Evolutionary conservation across 1,284 basidiomycete genomes (phyloP).

Genomic region (Wallemia mellicola): DNA sequence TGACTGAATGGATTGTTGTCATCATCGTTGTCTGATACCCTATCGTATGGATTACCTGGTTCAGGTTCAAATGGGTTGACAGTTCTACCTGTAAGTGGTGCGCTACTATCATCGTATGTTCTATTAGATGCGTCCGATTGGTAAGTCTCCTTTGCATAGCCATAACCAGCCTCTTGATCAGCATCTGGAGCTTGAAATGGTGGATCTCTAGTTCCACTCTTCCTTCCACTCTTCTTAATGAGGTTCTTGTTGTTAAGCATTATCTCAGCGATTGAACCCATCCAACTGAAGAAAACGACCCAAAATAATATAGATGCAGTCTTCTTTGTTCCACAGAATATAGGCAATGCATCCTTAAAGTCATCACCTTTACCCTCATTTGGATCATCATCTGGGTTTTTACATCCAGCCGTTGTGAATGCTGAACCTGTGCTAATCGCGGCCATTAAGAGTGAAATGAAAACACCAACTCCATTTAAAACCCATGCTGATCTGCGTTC

Average conservation of each 20-base stretch:
- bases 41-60: background rate
- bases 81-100: background rate
- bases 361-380: constrained; percentile 29
- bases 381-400: constrained; percentile 40
- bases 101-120: background rate
- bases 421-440: constrained; percentile 30
- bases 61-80: background rate
- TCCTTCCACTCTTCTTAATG: background rate
- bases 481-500: constrained; percentile 55
- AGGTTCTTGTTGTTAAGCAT: background rate
- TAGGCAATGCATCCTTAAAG: constrained; percentile 33
- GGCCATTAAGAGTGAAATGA: constrained; percentile 38
- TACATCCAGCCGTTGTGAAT: constrained; percentile 33
- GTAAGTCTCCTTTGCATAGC: background rate
- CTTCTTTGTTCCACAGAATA: constrained; percentile 70
- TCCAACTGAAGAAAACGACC: constrained; percentile 24
- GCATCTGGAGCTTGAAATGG: background rate
- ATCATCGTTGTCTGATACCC: background rate
- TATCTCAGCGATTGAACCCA: background rate
- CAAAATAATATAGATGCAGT: constrained; percentile 62
- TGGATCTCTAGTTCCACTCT: background rate
- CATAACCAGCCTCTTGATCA: background rate
- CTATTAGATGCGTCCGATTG: background rate
- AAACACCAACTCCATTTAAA: constrained; percentile 32
- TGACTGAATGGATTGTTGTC: background rate